These are phyloP conservation scores for Leccinum longicurvipes DNA, from an alignment of 768 basidiomycete species.

Conservation along the genomic window DNA sequence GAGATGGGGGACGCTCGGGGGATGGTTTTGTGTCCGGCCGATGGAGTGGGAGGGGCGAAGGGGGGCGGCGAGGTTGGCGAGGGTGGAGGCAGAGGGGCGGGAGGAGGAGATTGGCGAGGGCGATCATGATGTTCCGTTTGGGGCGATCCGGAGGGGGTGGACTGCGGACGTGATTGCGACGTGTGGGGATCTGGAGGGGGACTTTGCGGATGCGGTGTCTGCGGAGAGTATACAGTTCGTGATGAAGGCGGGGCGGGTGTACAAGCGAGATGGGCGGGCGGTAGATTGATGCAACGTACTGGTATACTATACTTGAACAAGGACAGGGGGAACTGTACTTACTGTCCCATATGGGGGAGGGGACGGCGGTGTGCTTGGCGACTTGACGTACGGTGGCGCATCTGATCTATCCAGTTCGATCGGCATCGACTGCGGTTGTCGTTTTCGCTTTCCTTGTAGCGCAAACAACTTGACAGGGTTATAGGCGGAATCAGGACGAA, in stretches of 20 bases:
- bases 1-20: slow-evolving; percentile 56
- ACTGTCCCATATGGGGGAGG: neutral
- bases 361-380: neutral
- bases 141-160: slow-evolving; percentile 50
- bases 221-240: slow-evolving; percentile 49
- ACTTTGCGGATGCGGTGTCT: slow-evolving; percentile 45
- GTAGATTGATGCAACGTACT: neutral
- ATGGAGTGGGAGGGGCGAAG: slow-evolving; percentile 42
- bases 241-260: slow-evolving; percentile 55
- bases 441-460: too few relatives aligned
- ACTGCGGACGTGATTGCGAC: slow-evolving; percentile 48
- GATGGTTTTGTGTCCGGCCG: slow-evolving; percentile 54
- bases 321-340: neutral
- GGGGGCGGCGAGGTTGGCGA: slow-evolving; percentile 25
- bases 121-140: slow-evolving; percentile 54
- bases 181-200: slow-evolving; percentile 33
- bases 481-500: neutral
- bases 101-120: slow-evolving; percentile 29
- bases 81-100: slow-evolving; percentile 26
- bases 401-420: neutral
- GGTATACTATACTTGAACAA: neutral
- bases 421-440: neutral
- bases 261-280: slow-evolving; percentile 36
- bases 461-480: neutral
- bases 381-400: neutral